Base-by-base conservation (phyloP, 306 rosid genomes). In the Cicer pinnatifidum region DNA sequence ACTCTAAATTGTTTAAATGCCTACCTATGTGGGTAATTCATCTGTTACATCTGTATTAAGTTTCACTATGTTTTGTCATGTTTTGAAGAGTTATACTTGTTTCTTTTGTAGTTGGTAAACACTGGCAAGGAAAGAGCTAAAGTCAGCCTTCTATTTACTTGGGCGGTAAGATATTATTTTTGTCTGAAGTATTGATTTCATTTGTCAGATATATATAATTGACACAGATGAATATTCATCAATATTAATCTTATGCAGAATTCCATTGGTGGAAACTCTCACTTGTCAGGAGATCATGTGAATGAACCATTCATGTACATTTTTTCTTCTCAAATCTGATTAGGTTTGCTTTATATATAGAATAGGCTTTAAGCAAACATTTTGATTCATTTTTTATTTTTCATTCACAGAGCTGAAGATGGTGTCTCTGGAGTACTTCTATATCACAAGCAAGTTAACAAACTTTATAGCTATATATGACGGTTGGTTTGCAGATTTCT, bases 371-470 rank as follows among this genome's bases (percentile, higher is more conserved):
- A 65, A 53, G 46, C 45, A 68, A 43, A 58, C n/a, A 68, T 76
- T 56, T 44, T 79, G 58, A 74, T 64, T 39, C 71, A 56, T 44
- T 72, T 23, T 44, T 57, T 43, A 44, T 67, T 85, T 79, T 62
- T 48, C 66, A 75, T 85, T 75, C 45, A 75, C 78, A 94, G 99
- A 52, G 97, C 90, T 76, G 90, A 91, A 81, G 99, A 94, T 84
- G 99, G 97, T 81, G 96, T 94, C 86, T 88, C 97, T 51, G 99
- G 99, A 19, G 96, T 89, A 80, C 97, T 88, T 83, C 96, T 91
- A 75, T 90, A 91, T 94, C 99, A 94, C 99, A 94, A 91, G 99
- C 96, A 94, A 94, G 99, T 94, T 78, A 83, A 78, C 85, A 86
- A 91, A 88, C 95, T 89, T 78, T 94, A 75, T 87, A 78, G 78